Evolutionary conservation across 495 filamentous ascomycete species (phyloP).

Genomic region (Hamigera avellanea): DNA sequence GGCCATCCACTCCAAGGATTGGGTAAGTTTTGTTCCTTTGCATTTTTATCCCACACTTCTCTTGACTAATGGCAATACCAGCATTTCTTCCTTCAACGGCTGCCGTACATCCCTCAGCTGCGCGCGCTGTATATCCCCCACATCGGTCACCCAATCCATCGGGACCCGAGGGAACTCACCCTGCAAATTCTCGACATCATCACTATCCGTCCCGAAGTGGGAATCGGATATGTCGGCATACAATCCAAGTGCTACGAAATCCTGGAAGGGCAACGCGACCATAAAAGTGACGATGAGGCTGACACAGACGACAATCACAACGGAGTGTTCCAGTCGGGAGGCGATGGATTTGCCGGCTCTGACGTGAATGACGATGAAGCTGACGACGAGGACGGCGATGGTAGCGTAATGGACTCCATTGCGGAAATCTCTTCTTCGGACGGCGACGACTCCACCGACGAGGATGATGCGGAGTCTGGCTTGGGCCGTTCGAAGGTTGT

Average conservation of each 20-base stretch:
- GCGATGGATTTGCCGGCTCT: conserved; percentile 28
- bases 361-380: conserved; percentile 36
- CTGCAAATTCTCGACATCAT: conserved; percentile 77
- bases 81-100: conserved; percentile 80
- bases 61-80: conserved; percentile 20
- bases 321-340: conserved; percentile 30
- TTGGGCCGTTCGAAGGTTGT: conserved; percentile 32
- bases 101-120: conserved; percentile 66
- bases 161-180: conserved; percentile 59
- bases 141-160: conserved; percentile 53
- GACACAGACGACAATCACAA: conserved; percentile 26
- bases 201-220: conserved; percentile 73
- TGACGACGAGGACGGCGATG: conserved; percentile 32
- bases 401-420: conserved; percentile 28
- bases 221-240: conserved; percentile 76
- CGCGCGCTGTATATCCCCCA: conserved; percentile 69
- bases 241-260: conserved; percentile 80
- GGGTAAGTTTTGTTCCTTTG: conserved; percentile 46
- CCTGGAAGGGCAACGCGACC: conserved; percentile 49
- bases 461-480: conserved; percentile 38
- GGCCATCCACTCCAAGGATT: conserved; percentile 70
- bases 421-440: conserved; percentile 24
- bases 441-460: conserved; percentile 41
- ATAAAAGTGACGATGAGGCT: conserved; percentile 25
- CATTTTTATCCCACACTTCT: neutral